Percentiles rank a stretch among this genome's conserved stretches.
Conservation (phyloP, 805 yeast species). For the Schwanniomyces yamadae region DNA sequence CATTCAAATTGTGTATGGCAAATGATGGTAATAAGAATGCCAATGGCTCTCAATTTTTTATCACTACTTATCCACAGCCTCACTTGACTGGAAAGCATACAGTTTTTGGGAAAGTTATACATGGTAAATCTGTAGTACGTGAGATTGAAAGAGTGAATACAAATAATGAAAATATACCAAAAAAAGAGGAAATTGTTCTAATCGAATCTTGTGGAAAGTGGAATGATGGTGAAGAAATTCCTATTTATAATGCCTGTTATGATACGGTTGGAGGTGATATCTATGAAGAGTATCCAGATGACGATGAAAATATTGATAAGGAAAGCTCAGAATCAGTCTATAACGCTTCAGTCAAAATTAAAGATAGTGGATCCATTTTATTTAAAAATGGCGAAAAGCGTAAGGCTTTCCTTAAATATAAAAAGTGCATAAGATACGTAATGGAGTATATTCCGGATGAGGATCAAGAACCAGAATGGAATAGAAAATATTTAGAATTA, state of each 20-base stretch:
- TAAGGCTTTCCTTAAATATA: conserved; percentile 62
- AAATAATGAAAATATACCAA: conserved; percentile 42
- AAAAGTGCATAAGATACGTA: conserved; percentile 64
- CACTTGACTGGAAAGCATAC: conserved; percentile 77
- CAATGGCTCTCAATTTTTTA: conserved; percentile 69
- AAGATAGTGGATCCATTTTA: conserved; percentile 63
- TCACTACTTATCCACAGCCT: conserved; percentile 65
- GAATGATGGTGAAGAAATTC: conserved; percentile 51
- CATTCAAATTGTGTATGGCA: conserved; percentile 64
- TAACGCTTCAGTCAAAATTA: conserved; percentile 53
- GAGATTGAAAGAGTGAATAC: conserved; percentile 54
- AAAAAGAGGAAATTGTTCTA: conserved; percentile 39
- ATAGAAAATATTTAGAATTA: conserved; percentile 47
- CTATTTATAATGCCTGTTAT: conserved; percentile 63
- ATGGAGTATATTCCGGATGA: conserved; percentile 72
- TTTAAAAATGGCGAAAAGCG: conserved; percentile 51
- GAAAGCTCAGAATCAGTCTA: conserved; percentile 55
- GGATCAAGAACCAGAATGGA: conserved; percentile 57
- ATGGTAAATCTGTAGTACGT: conserved; percentile 69
- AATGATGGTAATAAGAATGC: conserved; percentile 48
- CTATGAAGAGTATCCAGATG: conserved; percentile 78
- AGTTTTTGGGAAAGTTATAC: conserved; percentile 68
- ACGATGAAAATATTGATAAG: conserved; percentile 56
- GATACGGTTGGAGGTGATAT: conserved; percentile 64
- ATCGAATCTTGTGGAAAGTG: conserved; percentile 65